Percentiles rank a stretch among this genome's conserved stretches.
phyloP scores from a whole-genome alignment of 2,329 filamentous ascomycete species.

The Penicillium digitatum region DNA sequence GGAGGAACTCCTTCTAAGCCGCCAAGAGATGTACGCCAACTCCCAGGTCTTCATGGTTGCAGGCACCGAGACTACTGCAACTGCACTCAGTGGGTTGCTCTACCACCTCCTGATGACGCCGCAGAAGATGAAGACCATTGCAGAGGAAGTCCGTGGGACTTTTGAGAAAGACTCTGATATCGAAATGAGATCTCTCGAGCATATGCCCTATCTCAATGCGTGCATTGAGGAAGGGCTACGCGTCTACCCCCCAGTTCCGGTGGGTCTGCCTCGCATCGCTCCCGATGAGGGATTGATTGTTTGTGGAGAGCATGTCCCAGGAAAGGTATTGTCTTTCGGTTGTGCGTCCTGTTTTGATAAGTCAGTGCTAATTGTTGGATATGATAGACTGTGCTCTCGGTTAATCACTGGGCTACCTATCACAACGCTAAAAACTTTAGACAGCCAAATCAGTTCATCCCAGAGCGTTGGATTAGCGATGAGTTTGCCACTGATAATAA shows the following conservation, averaged over 20 bases:
- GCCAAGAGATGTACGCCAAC: background rate
- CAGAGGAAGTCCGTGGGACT: background rate
- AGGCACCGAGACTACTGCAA: background rate
- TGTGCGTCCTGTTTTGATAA: too few relatives aligned
- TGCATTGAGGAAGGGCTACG: background rate
- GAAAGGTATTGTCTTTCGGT: background rate
- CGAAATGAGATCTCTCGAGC: background rate
- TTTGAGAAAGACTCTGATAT: background rate
- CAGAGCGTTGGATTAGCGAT: background rate
- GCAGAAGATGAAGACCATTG: background rate
- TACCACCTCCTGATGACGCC: background rate
- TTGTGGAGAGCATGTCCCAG: background rate
- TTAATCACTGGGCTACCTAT: background rate
- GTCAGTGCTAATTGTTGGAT: too few relatives aligned
- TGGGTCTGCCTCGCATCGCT: background rate
- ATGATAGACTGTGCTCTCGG: background rate
- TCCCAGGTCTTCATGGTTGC: background rate
- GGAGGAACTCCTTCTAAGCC: background rate
- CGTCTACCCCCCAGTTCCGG: background rate
- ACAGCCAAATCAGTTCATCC: background rate
- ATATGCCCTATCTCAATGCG: background rate
- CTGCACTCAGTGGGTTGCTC: background rate
- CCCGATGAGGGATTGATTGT: background rate
- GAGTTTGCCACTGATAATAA: background rate
- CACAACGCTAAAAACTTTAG: background rate